Percentiles rank a stretch among this genome's conserved stretches.
phyloP scores from a whole-genome alignment of 2,329 filamentous ascomycete genomes.

The Fusarium falciforme region DNA sequence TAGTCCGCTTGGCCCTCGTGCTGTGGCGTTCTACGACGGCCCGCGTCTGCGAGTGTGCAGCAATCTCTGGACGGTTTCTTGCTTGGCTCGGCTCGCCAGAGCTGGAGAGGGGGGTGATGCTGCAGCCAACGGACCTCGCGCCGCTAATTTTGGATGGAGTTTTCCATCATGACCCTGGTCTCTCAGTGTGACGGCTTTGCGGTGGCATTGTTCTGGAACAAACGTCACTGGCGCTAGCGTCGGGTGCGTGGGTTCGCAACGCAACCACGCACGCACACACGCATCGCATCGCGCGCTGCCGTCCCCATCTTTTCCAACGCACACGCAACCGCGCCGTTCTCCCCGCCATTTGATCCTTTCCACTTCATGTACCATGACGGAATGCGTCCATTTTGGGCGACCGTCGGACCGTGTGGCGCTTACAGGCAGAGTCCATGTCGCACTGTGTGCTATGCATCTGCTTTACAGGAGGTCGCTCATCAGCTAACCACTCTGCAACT shows the following conservation, averaged over 20 bases:
- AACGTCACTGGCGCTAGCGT: conserved; percentile 32
- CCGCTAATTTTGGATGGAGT: background rate
- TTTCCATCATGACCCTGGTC: conserved; percentile 1
- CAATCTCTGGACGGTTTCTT: background rate
- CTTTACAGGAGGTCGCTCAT: background rate
- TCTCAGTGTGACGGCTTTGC: conserved; percentile 5
- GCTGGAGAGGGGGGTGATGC: background rate
- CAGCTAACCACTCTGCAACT: background rate
- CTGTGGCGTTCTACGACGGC: conserved; percentile 5
- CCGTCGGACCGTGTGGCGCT: conserved; percentile 1
- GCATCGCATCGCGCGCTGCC: conserved; percentile 16
- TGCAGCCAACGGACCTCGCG: background rate
- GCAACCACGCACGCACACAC: conserved; percentile 11
- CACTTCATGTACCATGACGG: conserved; percentile 39
- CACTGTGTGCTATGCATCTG: conserved; percentile 4
- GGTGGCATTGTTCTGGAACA: conserved; percentile 39
- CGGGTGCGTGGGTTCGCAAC: conserved; percentile 9
- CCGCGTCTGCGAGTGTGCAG: background rate
- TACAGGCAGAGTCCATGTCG: no score
- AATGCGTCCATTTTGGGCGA: conserved; percentile 24
- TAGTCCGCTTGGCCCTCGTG: background rate
- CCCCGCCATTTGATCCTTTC: conserved; percentile 29
- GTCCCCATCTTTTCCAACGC: conserved; percentile 18
- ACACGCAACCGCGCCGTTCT: conserved; percentile 28
- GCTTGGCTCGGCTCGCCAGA: background rate